Conservation (phyloP, 176 grass and related monocot genomes). For the Thalia dealbata region DNA sequence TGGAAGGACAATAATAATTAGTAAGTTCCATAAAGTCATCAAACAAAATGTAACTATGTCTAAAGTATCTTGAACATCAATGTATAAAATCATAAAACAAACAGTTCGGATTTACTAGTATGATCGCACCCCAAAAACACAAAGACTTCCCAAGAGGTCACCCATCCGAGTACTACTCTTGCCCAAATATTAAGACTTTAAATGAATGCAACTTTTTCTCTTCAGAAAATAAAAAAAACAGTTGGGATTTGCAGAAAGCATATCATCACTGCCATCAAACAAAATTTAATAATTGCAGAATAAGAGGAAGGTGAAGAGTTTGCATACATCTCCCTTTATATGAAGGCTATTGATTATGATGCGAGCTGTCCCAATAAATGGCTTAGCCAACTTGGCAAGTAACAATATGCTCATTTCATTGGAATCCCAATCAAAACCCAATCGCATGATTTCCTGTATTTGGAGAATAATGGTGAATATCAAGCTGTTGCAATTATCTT, state of each 20-base stretch:
- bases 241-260: neutral
- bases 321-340: slow-evolving; percentile 87
- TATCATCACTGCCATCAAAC: neutral
- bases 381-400: slow-evolving; percentile 64
- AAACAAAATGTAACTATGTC: neutral
- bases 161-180: too few species aligned
- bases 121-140: too few species aligned
- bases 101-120: too few species aligned
- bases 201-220: too few species aligned
- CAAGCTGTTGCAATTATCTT: too few species aligned
- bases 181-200: too few species aligned
- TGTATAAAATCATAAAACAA: neutral
- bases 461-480: neutral
- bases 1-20: neutral
- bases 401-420: slow-evolving; percentile 95
- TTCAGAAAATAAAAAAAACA: too few species aligned
- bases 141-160: too few species aligned
- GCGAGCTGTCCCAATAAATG: slow-evolving; percentile 60
- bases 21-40: neutral
- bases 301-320: slow-evolving; percentile 14
- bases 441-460: slow-evolving; percentile 70
- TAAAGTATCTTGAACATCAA: neutral
- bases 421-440: slow-evolving; percentile 88
- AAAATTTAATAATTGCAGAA: neutral
- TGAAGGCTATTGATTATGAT: slow-evolving; percentile 89